Evolutionary conservation across 495 filamentous ascomycete genomes (phyloP), one percentile per base, ranked within the genome.

Genomic region (Articulospora tetracladia): DNA sequence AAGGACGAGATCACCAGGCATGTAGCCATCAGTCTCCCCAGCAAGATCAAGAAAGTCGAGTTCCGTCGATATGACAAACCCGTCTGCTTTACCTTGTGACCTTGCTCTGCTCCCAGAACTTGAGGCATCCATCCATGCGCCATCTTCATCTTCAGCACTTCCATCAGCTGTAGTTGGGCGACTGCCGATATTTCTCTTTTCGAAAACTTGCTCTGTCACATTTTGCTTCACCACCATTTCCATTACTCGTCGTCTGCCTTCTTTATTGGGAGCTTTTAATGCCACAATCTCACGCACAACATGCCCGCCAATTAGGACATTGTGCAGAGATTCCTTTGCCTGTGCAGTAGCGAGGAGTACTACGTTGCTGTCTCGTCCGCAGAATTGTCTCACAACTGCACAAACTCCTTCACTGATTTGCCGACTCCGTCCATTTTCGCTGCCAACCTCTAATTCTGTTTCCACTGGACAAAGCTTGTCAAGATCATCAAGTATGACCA

Each of bases 41-140:
- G 95, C 92, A 52, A 98, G 77, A 54, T 97, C 92, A 17, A 98
- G 85, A 55, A 97, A 89, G 71, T 98, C 94, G 11, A 98, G 83
- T n/a, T 87, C 78, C 1, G 80, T 74, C 56, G 87, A 86, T 12
- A 92, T 73, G 1, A 86, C 70, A 66, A 92, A 91, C 1, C 84
- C 86, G 56, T 85, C 86, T 19, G 71, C 70, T 23, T 77, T 77
- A 17, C 8, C 64, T 24, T 19, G 28, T 53, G 28, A 60, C 47
- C 3, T 59, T 53, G 53, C 55, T 67, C 11, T 63, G 58, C 46
- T 75, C 66, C 55, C 65, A 70, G 13, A 61, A 36, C 61, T 72
- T 13, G 58, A 28, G 8, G 81, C 88, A 62, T 89, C 89, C 76
- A 92, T 84, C 89, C 89, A 93, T 1, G 82, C 84, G 24, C 81